Base-by-base conservation (phyloP, 495 filamentous ascomycete species). In the Durotheca rogersii region DNA sequence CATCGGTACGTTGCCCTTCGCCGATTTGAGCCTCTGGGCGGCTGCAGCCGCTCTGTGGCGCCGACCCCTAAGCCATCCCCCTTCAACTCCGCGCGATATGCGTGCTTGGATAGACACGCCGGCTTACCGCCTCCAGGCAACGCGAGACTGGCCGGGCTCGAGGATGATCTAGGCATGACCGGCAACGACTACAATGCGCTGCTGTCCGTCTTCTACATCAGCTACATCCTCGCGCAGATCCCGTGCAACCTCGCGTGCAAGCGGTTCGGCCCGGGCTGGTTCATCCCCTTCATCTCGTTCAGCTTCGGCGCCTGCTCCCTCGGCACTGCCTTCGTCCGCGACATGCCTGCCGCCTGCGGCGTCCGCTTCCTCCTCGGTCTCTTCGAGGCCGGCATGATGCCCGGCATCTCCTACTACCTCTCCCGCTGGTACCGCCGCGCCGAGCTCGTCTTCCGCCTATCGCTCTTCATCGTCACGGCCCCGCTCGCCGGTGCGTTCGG, bases 341-440 rank as follows among this genome's bases (percentile, higher is more conserved):
- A 58, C 51, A 56, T 66, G 51, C 60, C 60, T 17, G 60, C 58
- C 20, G 69, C 60, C 31, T 75, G 58, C 42, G 76, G 65, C 1
- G 72, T 79, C 7, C 75, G 77, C 7, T 79, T 79, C 47, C 35
- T 79, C 0, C 77, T 90, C 2, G 84, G 83, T 2, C 64, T 81
- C 11, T 84, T 86, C 48, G 84, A 88, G 64, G 79, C 84, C 12
- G 85, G 84, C 27, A 74, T 89, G 72, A 58, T 88, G 61, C 86
- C 85, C n/a, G 84, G 84, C 4, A 86, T 87, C 12, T 80, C 81
- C 1, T 88, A 87, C 65, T 88, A 87, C 51, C 59, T 89, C 3
- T 84, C 81, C 0, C 73, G 84, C 16, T 89, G 84, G 84, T 89
- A 88, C 53, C 74, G 82, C 12, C 74, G 83, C 33, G 76, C 76